Evolutionary conservation across 371 early-diverging fungal genomes (phyloP), one percentile per base, ranked within the genome.

Genomic region (Rhizopus delemar): DNA sequence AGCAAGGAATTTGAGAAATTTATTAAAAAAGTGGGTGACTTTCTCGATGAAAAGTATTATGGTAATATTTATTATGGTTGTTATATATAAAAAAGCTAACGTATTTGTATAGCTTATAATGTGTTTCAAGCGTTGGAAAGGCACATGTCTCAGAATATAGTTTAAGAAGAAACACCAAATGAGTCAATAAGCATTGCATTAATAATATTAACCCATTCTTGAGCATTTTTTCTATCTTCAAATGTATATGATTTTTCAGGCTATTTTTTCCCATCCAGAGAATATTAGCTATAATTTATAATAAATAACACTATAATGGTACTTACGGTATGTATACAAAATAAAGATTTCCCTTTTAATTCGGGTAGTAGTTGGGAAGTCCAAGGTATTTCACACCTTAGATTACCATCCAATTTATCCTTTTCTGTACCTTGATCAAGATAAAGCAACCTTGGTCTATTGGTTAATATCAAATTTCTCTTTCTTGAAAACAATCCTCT

Each of bases 361-460:
- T 87, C 86, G 2, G 82, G 76, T 5, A 78, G 62, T 13, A 81
- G 49, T 2, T 73, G 60, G 7, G 80, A 63, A 0, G 75, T 76
- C 81, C 86, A 85, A 28, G 77, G 64, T 45, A 90, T 86, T 60
- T 88, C 87, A 29, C 82, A 81, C 28, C 68, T 56, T 28, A 77
- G 36, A 31, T 62, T 45, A 13, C 78, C 76, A 13, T 74, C 76
- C 9, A 74, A 39, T 32, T 69, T 70, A 29, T 70, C 64, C 28
- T 61, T 52, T 8, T 65, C 75, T 53, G 74, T 73, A 13, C 79
- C 80, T 57, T 86, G 82, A 54, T 90, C 90, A 53, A 85, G 75
- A 59, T 90, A 89, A 4, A 86, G 56, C 28, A 92, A 65, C 6
- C 92, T 76, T 28, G 91, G 90, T 32, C 77, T 60, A 60, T 90